Evolutionary conservation across 2,329 filamentous ascomycete genomes (phyloP), one percentile per base, ranked within the genome.

Genomic region (Akanthomyces dipterigenus): DNA sequence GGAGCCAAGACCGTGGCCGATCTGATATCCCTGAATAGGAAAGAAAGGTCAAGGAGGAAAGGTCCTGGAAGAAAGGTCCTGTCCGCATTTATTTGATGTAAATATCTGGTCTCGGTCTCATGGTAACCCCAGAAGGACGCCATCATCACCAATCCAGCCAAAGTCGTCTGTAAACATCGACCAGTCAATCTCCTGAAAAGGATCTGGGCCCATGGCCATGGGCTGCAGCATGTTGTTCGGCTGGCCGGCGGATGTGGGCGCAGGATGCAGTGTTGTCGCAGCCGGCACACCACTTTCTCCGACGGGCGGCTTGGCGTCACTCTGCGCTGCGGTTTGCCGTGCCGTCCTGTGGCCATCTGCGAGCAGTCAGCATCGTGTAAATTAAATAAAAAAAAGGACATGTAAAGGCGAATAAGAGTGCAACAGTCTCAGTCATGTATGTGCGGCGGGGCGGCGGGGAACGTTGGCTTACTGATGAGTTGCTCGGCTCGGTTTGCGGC

Each of bases 81-180:
- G 31, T 9, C 1, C 8, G 28, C 28, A 5, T 31, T 34, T 11
- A 34, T 34, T 34, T 9, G 31, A 9, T 34, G 31, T 34, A 31
- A 5, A 3, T 43, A 36, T 57, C 28, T 28, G 54, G 45, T 48
- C 20, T 4, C 36, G 16, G 16, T 24, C 22, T 43, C 40, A 48
- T 3, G 69, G 65, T 18, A 71, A 64, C 14, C 70, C 70, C 24
- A 73, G 62, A 20, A 75, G 67, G 0, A 73, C 65, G 4, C 68
- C 63, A 1, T 71, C 70, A 8, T 71, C 67, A 16, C 68, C 68
- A 2, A 66, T 69, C 78, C 78, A 80, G 62, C 78, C 78, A 66
- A 81, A 80, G 50, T 81, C 79, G 61, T 80, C 77, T 73, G 81
- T 76, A 36, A 81, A 76, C 60, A 78, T 75, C 63, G 77, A 74